Base-by-base conservation (phyloP, 2,329 filamentous ascomycete species). In the Phialocephala sp. region DNA sequence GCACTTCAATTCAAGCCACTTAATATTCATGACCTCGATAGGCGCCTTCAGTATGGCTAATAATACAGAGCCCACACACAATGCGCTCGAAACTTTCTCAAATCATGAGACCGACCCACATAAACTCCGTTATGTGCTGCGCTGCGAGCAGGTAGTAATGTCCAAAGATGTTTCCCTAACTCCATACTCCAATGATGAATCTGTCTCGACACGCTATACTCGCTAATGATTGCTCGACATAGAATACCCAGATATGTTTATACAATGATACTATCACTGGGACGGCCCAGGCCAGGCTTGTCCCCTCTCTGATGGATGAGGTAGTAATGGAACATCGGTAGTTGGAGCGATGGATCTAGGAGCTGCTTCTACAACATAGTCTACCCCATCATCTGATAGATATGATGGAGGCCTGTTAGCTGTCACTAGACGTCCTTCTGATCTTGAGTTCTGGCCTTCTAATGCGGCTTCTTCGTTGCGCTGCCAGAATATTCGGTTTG, bases 401-500 rank as follows among this genome's bases (percentile, higher is more conserved):
- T 95, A 95, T 4, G 89, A 92, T 1, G 92, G 92, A 4, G 92
- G 92, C 0, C 91, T 83, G 66, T 79, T 78, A n/a, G 74, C 73
- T 20, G 74, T 74, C 18, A 68, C 50, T n/a, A 76, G 66, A 57
- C 72, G 63, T 45, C 64, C 65, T 36, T 69, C 68, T 36, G 50
- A 37, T 52, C 54, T 36, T 11, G 66, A 68, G 32, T 69, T 45
- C 56, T 68, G 32, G 50, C 68, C 60, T 56, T 72, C 62, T 11
- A 68, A 47, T 55, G 69, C 65, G 39, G 71, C 62, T 39, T 76
- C 75, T 3, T 83, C 80, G 69, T 88, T 90, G 43, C 90, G 86
- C 77, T 91, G 88, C 92, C 92, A 96, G 76, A 91, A 93, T 32
- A 97, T 82, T 15, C 92, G 82, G 73, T 94, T 87, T 1, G 93